phyloP scores from a whole-genome alignment of 176 grass and related monocot genomes.

The maize (Zea mays) region Zm-B73-REFERENCE-NAM-5.0 NC_050100.1:214956001-214956500 shows the following conservation, averaged over 20 bases:
- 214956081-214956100: neutral
- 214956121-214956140: neutral
- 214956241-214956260: neutral
- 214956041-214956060: neutral
- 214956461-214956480: neutral
- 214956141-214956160: neutral
- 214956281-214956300: conserved; percentile 67
- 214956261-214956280: neutral
- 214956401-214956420: neutral
- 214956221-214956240: neutral
- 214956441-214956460: neutral
- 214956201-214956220: neutral
- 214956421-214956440: conserved; percentile 5
- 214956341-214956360: conserved; percentile 44
- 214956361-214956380: conserved; percentile 66
- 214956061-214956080: neutral
- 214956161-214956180: neutral
- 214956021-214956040: neutral
- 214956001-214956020: neutral
- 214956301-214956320: conserved; percentile 79
- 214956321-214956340: conserved; percentile 65
- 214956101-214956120: neutral
- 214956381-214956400: conserved; percentile 24
- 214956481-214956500: no score
- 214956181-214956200: neutral